These are phyloP conservation scores for Pythium brachiatum DNA, from an alignment of 352 stramenopile species.

Conservation along the genomic window DNA sequence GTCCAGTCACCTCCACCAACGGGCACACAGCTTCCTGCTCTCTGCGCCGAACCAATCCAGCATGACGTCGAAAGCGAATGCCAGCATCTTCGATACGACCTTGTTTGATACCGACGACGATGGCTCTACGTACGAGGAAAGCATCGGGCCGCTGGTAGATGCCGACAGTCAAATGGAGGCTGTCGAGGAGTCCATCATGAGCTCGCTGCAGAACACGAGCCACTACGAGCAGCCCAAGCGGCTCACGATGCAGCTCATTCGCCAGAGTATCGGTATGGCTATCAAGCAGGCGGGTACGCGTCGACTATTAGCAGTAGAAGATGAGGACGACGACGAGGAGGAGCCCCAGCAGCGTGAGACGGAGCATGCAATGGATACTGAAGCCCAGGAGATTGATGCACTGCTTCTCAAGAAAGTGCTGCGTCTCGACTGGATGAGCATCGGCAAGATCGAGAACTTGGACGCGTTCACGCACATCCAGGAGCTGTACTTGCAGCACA, in stretches of 20 bases:
- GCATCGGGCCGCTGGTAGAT: constrained; percentile 19
- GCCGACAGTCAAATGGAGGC: constrained; percentile 57
- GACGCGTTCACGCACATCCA: constrained; percentile 72
- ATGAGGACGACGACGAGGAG: constrained; percentile 16
- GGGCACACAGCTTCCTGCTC: neutral
- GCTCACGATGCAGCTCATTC: constrained; percentile 72
- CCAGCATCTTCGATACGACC: neutral
- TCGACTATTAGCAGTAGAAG: constrained; percentile 1
- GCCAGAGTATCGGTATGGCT: constrained; percentile 36
- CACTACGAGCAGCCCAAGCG: constrained; percentile 36
- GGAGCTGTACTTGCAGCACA: constrained; percentile 79
- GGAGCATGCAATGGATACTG: constrained; percentile 22
- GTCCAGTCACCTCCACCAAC: too few species aligned
- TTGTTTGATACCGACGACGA: constrained; percentile 16
- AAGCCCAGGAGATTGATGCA: constrained; percentile 34
- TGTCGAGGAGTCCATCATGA: constrained; percentile 39
- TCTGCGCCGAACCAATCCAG: neutral
- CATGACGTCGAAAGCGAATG: neutral
- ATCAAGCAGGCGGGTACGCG: constrained; percentile 12
- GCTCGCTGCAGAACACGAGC: constrained; percentile 31
- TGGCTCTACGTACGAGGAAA: constrained; percentile 1
- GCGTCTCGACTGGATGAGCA: constrained; percentile 68
- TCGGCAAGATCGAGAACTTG: constrained; percentile 72
- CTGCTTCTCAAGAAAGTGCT: constrained; percentile 59
- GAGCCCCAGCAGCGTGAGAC: constrained; percentile 8